Base-by-base conservation (phyloP, 176 grass and related monocot species). In the Musa itinerans region DNA sequence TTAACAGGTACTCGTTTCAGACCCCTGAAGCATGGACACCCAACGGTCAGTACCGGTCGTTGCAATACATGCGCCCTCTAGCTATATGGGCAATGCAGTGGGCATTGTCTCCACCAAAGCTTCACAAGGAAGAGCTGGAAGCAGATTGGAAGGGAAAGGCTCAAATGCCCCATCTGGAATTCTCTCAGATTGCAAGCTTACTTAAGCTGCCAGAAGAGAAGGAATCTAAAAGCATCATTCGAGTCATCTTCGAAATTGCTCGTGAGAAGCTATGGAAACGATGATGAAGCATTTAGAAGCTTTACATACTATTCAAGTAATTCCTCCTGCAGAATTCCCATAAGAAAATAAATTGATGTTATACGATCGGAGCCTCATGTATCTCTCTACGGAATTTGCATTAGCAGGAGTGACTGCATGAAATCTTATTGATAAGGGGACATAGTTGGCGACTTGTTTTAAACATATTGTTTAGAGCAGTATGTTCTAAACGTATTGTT, bases 1-100 rank as follows among this genome's bases (percentile, higher is more conserved):
- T 22, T 0, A 3, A 25, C 75, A 77, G 75, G 75, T 77, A 77
- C 61, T 77, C 61, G 9, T 77, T 77, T 26, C 75, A 77, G 20
- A 77, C 75, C 52, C 75, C 75, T 52, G 75, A 77, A 77, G 59
- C 75, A 27, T 77, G 75, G 75, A 77, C 58, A 17, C 13, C 75
- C 8, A 48, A 63, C 3, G 75, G 48, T 10, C 15, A 53, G 8
- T 77, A 77, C 49, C 20, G 75, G 9, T 65, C 75, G 4, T 23
- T 77, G 75, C 75, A 77, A 17, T 77, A 77, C 61, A 77, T 77
- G 75, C 75, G 75, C 19, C 75, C 75, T 10, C 49, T 77, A 9
- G 58, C 75, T 15, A 77, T 77, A 77, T 77, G 75, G 75, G 75
- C 59, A 61, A 77, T 77, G 75, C 75, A 77, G 12, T 77, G 75